Percentiles rank a stretch among this genome's conserved stretches.
Evolutionary conservation across 768 basidiomycete genomes (phyloP).

Genomic region (Lyophyllum atratum): DNA sequence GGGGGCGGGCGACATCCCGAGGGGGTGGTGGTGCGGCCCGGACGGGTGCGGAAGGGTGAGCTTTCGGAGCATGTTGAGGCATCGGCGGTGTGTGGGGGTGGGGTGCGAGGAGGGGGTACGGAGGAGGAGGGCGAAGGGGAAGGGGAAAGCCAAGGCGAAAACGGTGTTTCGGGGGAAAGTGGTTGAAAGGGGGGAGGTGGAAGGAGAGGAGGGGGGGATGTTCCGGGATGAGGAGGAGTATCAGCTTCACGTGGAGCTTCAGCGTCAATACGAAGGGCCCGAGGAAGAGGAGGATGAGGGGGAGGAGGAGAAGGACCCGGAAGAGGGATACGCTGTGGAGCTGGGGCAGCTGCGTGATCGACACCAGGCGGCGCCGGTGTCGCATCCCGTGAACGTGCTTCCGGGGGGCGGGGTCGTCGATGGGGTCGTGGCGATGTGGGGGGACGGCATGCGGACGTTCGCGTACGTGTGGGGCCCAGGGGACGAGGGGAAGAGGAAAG

Average conservation of each 20-base stretch:
- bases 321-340: constrained; percentile 24
- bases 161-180: no score
- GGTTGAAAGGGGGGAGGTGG: no score
- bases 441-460: constrained; percentile 36
- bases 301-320: background rate
- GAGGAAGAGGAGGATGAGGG: background rate
- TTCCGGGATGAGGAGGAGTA: no score
- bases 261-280: background rate
- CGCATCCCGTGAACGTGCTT: constrained; percentile 32
- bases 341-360: constrained; percentile 36
- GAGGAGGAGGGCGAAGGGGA: background rate
- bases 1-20: constrained; percentile 37
- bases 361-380: constrained; percentile 31
- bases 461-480: constrained; percentile 21
- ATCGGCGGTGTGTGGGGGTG: constrained; percentile 44
- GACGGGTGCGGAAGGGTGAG: constrained; percentile 57
- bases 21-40: constrained; percentile 50
- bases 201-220: no score
- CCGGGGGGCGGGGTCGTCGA: constrained; percentile 17
- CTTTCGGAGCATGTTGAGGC: constrained; percentile 44
- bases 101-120: constrained; percentile 38
- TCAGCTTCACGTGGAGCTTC: no score
- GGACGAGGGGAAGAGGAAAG: background rate
- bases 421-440: constrained; percentile 21
- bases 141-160: background rate